Base-by-base conservation (phyloP, 2,329 filamentous ascomycete species). In the Pseudogymnoascus sp. region DNA sequence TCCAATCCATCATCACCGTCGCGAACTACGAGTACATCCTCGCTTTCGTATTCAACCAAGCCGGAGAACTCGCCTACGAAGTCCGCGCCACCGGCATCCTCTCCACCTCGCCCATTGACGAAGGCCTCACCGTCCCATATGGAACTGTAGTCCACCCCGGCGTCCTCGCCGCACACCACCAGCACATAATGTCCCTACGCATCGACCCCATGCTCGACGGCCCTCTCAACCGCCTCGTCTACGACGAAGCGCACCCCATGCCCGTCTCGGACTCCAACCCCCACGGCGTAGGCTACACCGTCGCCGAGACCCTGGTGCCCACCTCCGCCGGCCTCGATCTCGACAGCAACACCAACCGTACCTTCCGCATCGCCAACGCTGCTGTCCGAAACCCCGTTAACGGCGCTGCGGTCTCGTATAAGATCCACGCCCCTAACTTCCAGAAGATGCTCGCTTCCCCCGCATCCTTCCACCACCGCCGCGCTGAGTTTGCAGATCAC, bases 21-120 rank as follows among this genome's bases (percentile, higher is more conserved):
- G 80, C 85, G 10, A 90, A 90, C 75, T 90, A 89, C 74, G 87
- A 89, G 71, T 90, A 90, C 71, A 88, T 90, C 68, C 79, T 90
- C 39, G 86, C 86, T 2, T 90, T 86, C 74, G 83, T 86, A 62
- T 88, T 90, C 76, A 87, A 88, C 72, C 87, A 89, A 71, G 86
- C 86, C 2, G 87, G 84, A 63, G 85, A 87, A 69, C 71, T 89
- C 57, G 79, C 80, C 67, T 86, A 89, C 69, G 87, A 90, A 72
- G 83, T 88, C 47, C 83, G 86, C 37, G 86, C 86, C 14, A 89
- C 86, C 1, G 86, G 86, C 4, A 87, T 89, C 64, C 76, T 89
- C 16, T 86, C 82, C 63, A 88, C 86, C 0, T 83, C 87, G 63
- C 86, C 86, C 3, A 86, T 89, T 67, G 86, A 89, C 64, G 82